phyloP scores from a whole-genome alignment of 192 early-diverging fungal genomes.

The Gonapodya prolifera region DNA sequence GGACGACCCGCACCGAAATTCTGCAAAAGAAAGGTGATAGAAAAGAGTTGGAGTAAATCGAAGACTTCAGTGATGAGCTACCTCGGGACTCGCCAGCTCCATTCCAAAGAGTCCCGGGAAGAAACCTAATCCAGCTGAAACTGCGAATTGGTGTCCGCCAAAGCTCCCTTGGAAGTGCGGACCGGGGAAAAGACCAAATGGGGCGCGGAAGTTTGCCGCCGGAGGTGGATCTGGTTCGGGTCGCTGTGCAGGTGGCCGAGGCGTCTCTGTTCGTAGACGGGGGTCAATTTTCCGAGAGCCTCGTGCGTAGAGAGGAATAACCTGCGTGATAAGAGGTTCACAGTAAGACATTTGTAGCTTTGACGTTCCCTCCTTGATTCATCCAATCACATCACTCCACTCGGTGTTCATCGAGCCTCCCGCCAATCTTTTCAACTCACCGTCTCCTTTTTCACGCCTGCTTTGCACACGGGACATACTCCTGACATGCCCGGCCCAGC shows the following conservation, averaged over 20 bases:
- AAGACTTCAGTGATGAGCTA: slow-evolving; percentile 3
- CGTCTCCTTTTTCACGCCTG: slow-evolving; percentile 63
- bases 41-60: too few relatives aligned
- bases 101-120: slow-evolving; percentile 61
- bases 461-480: slow-evolving; percentile 69
- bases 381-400: too few relatives aligned
- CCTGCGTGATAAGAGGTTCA: slow-evolving; percentile 16
- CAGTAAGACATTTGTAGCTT: not conserved
- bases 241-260: slow-evolving; percentile 61
- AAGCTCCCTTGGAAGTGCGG: slow-evolving; percentile 34
- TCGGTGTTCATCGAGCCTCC: too few relatives aligned
- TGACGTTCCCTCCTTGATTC: too few relatives aligned
- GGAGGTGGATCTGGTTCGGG: slow-evolving; percentile 52
- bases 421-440: too few relatives aligned
- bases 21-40: too few relatives aligned
- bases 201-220: slow-evolving; percentile 24
- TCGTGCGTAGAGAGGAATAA: slow-evolving; percentile 71
- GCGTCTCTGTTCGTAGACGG: slow-evolving; percentile 15
- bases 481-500: not conserved
- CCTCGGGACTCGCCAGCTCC: slow-evolving; percentile 15
- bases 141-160: slow-evolving; percentile 37
- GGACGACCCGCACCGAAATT: too few relatives aligned
- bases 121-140: slow-evolving; percentile 55
- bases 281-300: slow-evolving; percentile 67
- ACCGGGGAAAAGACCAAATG: slow-evolving; percentile 44